Conservation (phyloP, 305 asterid genomes). For the Fraxinus greggii region DNA sequence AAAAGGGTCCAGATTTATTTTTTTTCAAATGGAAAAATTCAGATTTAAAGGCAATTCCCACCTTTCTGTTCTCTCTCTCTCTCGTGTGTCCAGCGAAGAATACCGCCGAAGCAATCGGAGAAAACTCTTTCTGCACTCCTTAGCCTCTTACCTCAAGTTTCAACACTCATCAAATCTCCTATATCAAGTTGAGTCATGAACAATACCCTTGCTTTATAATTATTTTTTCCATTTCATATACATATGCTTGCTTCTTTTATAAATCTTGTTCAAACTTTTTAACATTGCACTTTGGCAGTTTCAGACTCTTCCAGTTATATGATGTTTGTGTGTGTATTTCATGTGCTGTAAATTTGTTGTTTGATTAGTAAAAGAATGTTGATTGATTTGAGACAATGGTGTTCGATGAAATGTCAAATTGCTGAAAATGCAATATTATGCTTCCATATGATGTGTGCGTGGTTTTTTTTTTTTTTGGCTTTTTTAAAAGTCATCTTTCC, state of each 20-base stretch:
- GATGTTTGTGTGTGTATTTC: slow-evolving; percentile 12
- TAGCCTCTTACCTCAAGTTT: background rate
- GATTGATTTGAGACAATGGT: slow-evolving; percentile 2
- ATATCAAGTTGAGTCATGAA: background rate
- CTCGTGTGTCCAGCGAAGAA: background rate
- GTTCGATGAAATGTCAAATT: slow-evolving; percentile 30
- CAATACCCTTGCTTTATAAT: background rate
- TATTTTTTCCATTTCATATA: background rate
- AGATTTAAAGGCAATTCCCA: background rate
- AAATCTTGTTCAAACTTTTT: background rate
- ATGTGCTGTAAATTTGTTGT: background rate
- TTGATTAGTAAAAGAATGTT: slow-evolving; percentile 4
- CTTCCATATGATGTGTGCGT: background rate
- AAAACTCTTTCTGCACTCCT: background rate
- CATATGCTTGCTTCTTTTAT: background rate
- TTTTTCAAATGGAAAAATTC: no score
- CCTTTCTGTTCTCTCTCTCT: background rate
- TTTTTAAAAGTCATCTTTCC: background rate
- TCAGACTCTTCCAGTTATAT: background rate
- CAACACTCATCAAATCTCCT: background rate
- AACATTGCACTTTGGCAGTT: background rate
- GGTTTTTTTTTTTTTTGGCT: background rate
- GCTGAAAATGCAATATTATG: background rate
- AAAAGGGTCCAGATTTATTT: background rate
- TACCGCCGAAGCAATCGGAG: background rate